phyloP scores from a whole-genome alignment of 192 early-diverging fungal genomes.

The Coemansia sp. region DNA sequence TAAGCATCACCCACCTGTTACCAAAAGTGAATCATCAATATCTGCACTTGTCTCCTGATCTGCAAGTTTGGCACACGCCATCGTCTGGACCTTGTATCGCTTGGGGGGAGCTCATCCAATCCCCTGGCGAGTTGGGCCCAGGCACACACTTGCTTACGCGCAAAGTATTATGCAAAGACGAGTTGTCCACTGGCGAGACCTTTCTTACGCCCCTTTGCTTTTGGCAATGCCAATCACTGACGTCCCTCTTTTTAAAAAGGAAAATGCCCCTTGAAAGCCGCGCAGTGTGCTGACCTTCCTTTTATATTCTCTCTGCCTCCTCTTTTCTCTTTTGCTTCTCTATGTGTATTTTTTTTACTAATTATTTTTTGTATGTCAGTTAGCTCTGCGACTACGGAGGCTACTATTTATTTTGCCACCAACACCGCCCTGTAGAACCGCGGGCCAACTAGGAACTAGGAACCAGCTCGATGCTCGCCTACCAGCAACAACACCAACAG shows the following conservation, averaged over 20 bases:
- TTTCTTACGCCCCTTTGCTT: background rate
- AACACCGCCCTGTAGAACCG: slow-evolving; percentile 6
- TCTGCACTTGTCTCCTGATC: background rate
- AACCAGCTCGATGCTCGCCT: slow-evolving; percentile 43
- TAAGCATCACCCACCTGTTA: background rate
- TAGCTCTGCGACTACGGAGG: slow-evolving; percentile 9
- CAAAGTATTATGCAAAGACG: slow-evolving; percentile 12
- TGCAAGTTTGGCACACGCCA: slow-evolving; percentile 3
- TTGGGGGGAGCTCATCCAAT: background rate
- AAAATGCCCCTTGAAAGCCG: slow-evolving; percentile 1
- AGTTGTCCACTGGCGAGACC: background rate
- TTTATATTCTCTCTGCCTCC: background rate
- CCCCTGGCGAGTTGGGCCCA: background rate
- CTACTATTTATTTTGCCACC: slow-evolving; percentile 12
- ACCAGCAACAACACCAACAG: slow-evolving; percentile 48
- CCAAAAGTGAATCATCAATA: background rate
- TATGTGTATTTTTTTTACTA: slow-evolving; percentile 1
- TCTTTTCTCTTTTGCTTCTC: background rate
- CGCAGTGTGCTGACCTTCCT: background rate
- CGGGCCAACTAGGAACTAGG: slow-evolving; percentile 1
- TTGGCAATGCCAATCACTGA: slow-evolving; percentile 4
- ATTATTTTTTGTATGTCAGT: slow-evolving; percentile 12
- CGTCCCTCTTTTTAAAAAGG: slow-evolving; percentile 11
- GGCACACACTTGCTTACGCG: background rate
- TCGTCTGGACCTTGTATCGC: background rate